phyloP scores from a whole-genome alignment of 352 stramenopile genomes.

The Globisporangium iwayamae region DNA sequence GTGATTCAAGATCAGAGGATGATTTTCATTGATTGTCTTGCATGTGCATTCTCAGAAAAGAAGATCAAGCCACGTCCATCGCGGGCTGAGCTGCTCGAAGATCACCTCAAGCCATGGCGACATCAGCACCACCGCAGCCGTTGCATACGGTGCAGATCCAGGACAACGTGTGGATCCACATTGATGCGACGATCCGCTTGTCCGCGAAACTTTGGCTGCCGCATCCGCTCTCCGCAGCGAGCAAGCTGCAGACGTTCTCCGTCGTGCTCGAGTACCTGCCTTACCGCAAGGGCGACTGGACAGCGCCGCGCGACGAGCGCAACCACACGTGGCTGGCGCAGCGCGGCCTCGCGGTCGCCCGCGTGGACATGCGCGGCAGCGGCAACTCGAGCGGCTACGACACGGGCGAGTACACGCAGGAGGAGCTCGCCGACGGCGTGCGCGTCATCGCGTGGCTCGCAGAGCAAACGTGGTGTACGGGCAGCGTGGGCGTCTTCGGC shows the following conservation, averaged over 20 bases:
- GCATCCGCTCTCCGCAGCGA: background rate
- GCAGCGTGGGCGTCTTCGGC: conserved; percentile 37
- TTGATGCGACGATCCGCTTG: conserved; percentile 21
- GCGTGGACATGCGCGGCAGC: conserved; percentile 45
- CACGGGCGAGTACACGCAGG: conserved; percentile 36
- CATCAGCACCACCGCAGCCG: background rate
- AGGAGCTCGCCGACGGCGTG: conserved; percentile 45
- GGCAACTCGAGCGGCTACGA: conserved; percentile 45
- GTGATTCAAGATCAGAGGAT: background rate
- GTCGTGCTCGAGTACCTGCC: conserved; percentile 55
- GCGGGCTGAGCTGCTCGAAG: background rate
- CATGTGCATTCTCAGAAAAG: background rate
- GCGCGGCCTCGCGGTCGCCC: conserved; percentile 38
- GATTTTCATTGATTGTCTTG: background rate
- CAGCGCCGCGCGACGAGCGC: conserved; percentile 30
- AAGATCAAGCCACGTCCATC: background rate
- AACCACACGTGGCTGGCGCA: conserved; percentile 52
- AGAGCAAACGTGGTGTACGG: conserved; percentile 37
- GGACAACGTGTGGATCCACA: conserved; percentile 43
- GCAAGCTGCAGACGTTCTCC: conserved; percentile 16
- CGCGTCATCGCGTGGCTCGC: conserved; percentile 45
- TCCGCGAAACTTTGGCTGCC: conserved; percentile 39
- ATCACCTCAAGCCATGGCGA: background rate
- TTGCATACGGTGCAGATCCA: conserved; percentile 23
- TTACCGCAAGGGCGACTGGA: conserved; percentile 52